Evolutionary conservation across 2,329 filamentous ascomycete species (phyloP).

Genomic region (Graphiopsis chlorocephala): DNA sequence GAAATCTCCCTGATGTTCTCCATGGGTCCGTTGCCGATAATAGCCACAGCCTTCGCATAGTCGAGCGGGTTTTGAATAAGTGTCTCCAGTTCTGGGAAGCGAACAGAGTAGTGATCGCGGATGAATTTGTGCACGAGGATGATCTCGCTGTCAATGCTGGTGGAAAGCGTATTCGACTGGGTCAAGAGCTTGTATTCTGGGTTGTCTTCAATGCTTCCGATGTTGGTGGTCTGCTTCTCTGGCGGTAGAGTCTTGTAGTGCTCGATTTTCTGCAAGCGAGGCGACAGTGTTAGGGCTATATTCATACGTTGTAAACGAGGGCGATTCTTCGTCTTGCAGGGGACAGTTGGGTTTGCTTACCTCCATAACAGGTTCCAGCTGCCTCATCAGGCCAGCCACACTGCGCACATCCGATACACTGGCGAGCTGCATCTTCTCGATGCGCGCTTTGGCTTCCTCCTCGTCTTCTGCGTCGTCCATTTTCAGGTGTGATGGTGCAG

Average conservation of each 20-base stretch:
- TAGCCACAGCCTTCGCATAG: conserved; percentile 91
- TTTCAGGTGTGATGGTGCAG: conserved; percentile 37
- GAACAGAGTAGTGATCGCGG: conserved; percentile 88
- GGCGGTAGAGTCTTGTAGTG: conserved; percentile 70
- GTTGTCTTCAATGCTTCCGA: conserved; percentile 87
- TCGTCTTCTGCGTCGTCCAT: conserved; percentile 59
- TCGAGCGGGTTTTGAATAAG: conserved; percentile 89
- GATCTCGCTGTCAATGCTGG: conserved; percentile 89
- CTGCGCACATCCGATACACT: conserved; percentile 73
- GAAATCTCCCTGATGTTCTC: conserved; percentile 81
- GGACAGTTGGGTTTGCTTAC: conserved; percentile 54
- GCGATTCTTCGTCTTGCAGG: conserved; percentile 32
- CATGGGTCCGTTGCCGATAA: conserved; percentile 88
- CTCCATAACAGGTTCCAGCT: conserved; percentile 75
- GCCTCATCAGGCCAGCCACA: conserved; percentile 78
- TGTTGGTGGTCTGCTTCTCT: conserved; percentile 60
- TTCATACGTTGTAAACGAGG: conserved; percentile 61
- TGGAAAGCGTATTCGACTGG: conserved; percentile 84
- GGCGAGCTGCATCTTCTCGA: conserved; percentile 78
- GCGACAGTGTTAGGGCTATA: conserved; percentile 66
- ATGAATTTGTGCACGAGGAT: conserved; percentile 94
- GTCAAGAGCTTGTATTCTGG: conserved; percentile 87
- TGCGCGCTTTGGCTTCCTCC: conserved; percentile 70
- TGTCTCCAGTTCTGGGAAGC: conserved; percentile 89
- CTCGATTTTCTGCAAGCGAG: conserved; percentile 69